phyloP scores from a whole-genome alignment of 2,329 filamentous ascomycete genomes.

The Westerdykella sp. region DNA sequence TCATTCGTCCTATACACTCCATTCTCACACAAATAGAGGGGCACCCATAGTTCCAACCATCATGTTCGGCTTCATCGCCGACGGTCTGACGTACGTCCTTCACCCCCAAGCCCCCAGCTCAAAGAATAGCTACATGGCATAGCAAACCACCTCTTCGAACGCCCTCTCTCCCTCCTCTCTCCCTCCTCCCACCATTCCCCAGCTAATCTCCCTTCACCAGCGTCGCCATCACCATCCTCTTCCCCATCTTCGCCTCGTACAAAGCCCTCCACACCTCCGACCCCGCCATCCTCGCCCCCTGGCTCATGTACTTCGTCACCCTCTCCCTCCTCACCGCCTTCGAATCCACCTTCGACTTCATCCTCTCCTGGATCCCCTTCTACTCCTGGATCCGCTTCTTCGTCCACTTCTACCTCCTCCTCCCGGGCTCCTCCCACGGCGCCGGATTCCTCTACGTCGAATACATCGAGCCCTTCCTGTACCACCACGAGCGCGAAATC shows the following conservation, averaged over 20 bases:
- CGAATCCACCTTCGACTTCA: slow-evolving; percentile 83
- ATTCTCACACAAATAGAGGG: too few relatives aligned
- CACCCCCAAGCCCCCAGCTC: slow-evolving; percentile 17
- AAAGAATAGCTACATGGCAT: slow-evolving; percentile 9
- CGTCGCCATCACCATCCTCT: slow-evolving; percentile 68
- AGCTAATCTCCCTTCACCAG: slow-evolving; percentile 18
- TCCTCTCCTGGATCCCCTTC: slow-evolving; percentile 87
- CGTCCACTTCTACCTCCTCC: slow-evolving; percentile 87
- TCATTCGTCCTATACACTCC: too few relatives aligned
- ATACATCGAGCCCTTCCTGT: slow-evolving; percentile 81
- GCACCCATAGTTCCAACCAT: not conserved
- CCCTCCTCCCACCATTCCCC: slow-evolving; percentile 7
- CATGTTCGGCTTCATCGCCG: slow-evolving; percentile 36
- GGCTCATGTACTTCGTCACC: slow-evolving; percentile 99
- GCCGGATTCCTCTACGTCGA: slow-evolving; percentile 78
- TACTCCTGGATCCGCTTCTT: slow-evolving; percentile 85
- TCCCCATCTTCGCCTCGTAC: slow-evolving; percentile 95
- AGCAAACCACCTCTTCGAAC: slow-evolving; percentile 6
- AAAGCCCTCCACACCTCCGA: slow-evolving; percentile 93
- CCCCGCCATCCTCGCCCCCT: slow-evolving; percentile 84
- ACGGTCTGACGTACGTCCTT: slow-evolving; percentile 33
- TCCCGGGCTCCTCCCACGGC: slow-evolving; percentile 87
- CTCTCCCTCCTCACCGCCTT: slow-evolving; percentile 72
- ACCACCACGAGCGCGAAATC: slow-evolving; percentile 79
- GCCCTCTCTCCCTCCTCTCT: slow-evolving; percentile 7